Conservation (phyloP, 495 filamentous ascomycete species). For the Penicillium angulare region DNA sequence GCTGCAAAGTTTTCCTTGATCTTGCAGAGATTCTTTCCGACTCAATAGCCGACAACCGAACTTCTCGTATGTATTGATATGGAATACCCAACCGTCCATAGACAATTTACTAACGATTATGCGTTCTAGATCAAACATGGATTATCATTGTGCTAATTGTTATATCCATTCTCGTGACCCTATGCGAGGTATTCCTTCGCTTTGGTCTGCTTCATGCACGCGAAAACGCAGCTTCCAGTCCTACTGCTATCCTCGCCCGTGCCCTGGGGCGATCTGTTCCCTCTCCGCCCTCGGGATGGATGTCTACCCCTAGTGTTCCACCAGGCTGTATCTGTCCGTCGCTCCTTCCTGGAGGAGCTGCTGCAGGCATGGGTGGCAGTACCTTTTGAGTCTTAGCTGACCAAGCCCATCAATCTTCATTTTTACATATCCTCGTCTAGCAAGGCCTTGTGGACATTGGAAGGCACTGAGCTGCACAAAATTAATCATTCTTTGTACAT, state of each 20-base stretch:
- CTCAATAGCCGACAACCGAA: slow-evolving; percentile 87
- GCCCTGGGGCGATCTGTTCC: slow-evolving; percentile 22
- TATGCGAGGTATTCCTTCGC: slow-evolving; percentile 80
- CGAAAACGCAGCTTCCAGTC: slow-evolving; percentile 19
- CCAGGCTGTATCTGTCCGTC: slow-evolving; percentile 30
- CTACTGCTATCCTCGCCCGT: slow-evolving; percentile 19
- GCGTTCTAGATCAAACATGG: slow-evolving; percentile 73
- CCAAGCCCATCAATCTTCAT: not conserved
- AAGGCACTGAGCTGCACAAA: not conserved
- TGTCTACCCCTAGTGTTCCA: slow-evolving; percentile 13
- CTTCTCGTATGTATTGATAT: slow-evolving; percentile 74
- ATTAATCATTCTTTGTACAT: not conserved
- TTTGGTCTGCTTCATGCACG: slow-evolving; percentile 69
- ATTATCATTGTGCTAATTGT: slow-evolving; percentile 96
- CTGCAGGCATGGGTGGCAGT: slow-evolving; percentile 8
- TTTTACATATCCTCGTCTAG: slow-evolving; percentile 1
- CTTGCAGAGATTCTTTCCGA: slow-evolving; percentile 94
- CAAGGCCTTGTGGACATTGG: not conserved
- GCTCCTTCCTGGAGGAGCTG: slow-evolving; percentile 6
- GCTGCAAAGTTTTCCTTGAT: slow-evolving; percentile 94
- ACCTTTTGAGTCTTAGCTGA: slow-evolving; percentile 6
- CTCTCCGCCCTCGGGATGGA: slow-evolving; percentile 14
- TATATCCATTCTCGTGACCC: slow-evolving; percentile 86
- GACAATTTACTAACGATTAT: not conserved
- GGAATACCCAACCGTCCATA: too few relatives aligned